These are phyloP conservation scores for Centaurea solstitialis DNA, from an alignment of 129 eudicot genomes.

Conservation along the genomic window DNA sequence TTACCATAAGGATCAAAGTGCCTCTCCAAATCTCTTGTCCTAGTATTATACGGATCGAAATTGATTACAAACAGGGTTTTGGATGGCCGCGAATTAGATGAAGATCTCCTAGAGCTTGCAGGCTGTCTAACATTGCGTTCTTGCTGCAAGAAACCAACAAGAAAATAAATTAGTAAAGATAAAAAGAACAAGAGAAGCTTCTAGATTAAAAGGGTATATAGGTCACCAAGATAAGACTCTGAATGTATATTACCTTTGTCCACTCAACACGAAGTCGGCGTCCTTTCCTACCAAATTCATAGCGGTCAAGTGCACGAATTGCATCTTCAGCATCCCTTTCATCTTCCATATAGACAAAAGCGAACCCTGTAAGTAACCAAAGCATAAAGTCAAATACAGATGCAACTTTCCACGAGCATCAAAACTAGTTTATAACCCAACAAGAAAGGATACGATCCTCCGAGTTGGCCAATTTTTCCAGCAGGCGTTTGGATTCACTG, in stretches of 20 bases:
- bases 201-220: not conserved
- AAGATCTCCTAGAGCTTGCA: constrained; percentile 60
- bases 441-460: constrained; percentile 12
- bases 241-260: constrained; percentile 64
- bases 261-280: constrained; percentile 98
- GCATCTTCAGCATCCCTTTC: constrained; percentile 99
- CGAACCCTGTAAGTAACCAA: constrained; percentile 57
- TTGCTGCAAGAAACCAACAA: constrained; percentile 50
- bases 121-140: constrained; percentile 66
- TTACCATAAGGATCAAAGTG: constrained; percentile 94
- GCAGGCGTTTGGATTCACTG: constrained; percentile 22
- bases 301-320: constrained; percentile 76
- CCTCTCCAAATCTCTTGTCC: constrained; percentile 80
- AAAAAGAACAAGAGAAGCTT: not conserved
- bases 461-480: constrained; percentile 19
- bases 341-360: constrained; percentile 91
- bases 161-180: not conserved
- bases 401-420: not conserved
- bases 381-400: not conserved
- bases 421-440: constrained; percentile 10
- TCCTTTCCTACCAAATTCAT: constrained; percentile 93
- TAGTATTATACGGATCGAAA: constrained; percentile 78
- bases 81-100: constrained; percentile 67
- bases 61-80: constrained; percentile 92
- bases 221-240: not conserved